Conservation (phyloP, 164 flowering plant genomes). For the Nelumbo lutea region DNA sequence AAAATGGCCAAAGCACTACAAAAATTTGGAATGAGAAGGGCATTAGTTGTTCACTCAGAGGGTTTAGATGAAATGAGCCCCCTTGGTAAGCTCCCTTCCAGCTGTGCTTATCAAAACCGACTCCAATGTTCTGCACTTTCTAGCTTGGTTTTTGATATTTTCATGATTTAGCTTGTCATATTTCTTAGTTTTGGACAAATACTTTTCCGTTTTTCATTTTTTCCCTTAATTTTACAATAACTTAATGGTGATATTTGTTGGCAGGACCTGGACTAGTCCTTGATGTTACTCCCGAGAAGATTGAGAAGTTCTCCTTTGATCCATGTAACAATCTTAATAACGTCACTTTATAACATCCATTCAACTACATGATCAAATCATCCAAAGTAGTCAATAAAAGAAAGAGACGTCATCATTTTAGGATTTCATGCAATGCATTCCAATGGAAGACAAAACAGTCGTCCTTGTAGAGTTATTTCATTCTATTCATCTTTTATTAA, state of each 20-base stretch:
- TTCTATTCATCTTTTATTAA: neutral
- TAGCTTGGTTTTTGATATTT: neutral
- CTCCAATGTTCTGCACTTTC: neutral
- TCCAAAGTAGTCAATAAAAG: no score
- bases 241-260: slow-evolving; percentile 4
- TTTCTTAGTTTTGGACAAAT: neutral
- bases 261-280: slow-evolving; percentile 78
- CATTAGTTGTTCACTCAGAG: slow-evolving; percentile 82
- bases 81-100: slow-evolving; percentile 46
- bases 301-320: slow-evolving; percentile 72
- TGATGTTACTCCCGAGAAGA: slow-evolving; percentile 70
- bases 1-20: slow-evolving; percentile 95
- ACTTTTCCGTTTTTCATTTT: neutral
- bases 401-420: no score
- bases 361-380: neutral
- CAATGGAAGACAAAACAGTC: no score
- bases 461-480: no score
- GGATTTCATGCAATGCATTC: no score
- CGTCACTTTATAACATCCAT: neutral
- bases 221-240: neutral
- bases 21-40: slow-evolving; percentile 83
- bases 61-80: slow-evolving; percentile 97
- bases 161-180: neutral
- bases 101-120: neutral
- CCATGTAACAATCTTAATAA: slow-evolving; percentile 50